Evolutionary conservation across 306 rosid species (phyloP).

Genomic region (Vigna mungo): DNA sequence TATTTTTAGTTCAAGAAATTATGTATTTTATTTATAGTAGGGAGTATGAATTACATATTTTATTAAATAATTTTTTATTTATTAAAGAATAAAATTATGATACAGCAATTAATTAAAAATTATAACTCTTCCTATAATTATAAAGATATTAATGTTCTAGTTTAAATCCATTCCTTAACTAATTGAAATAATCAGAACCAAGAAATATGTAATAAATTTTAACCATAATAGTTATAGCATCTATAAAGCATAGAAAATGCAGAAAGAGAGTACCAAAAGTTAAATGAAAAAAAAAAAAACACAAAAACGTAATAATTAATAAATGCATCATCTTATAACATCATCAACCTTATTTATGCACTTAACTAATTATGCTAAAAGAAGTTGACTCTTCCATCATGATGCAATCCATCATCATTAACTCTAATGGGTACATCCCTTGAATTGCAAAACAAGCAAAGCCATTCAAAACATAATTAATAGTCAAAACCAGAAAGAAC

Average conservation of each 20-base stretch:
- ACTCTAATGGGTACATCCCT: neutral
- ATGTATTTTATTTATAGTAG: no score
- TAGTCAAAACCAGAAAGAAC: neutral
- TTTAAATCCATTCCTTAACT: no score
- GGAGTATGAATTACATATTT: no score
- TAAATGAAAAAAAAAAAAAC: neutral
- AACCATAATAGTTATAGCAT: neutral
- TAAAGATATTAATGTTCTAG: no score
- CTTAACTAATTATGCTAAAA: constrained; percentile 12
- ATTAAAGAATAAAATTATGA: no score
- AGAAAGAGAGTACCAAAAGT: neutral
- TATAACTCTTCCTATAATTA: no score
- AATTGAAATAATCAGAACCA: no score
- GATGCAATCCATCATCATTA: constrained; percentile 8
- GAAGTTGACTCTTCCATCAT: constrained; percentile 23
- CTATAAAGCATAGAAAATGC: neutral
- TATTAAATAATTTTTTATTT: no score
- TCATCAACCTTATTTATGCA: neutral
- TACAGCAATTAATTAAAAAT: no score
- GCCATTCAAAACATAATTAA: constrained; percentile 6
- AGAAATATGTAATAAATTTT: neutral
- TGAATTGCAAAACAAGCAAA: constrained; percentile 32
- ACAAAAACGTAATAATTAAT: neutral
- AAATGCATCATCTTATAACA: neutral
- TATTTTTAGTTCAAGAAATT: no score